Percentiles rank a stretch among this genome's conserved stretches.
These are phyloP conservation scores for Acanthamoeba healyi DNA, from an alignment of 208 protist genomes.

Conservation along the genomic window DNA sequence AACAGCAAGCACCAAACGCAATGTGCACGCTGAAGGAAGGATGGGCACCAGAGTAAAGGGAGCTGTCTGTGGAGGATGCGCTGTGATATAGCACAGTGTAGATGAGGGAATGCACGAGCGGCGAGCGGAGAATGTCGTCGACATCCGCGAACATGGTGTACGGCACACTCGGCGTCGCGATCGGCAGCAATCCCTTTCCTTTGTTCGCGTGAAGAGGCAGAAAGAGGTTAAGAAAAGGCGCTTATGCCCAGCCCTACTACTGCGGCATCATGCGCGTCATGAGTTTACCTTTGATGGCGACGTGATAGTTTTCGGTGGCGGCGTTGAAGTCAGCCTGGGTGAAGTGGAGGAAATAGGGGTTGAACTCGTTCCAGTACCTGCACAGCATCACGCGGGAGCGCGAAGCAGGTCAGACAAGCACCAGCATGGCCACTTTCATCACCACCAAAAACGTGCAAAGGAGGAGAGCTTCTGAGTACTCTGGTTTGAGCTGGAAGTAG, in stretches of 20 bases:
- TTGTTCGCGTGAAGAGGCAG: not conserved
- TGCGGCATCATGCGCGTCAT: not conserved
- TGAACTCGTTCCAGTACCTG: constrained; percentile 67
- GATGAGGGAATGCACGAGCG: constrained; percentile 34
- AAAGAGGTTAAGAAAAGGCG: not conserved
- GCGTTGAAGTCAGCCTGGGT: constrained; percentile 7
- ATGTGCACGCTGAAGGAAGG: not conserved
- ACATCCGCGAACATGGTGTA: not conserved
- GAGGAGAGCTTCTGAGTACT: not conserved
- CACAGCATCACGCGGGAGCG: not conserved
- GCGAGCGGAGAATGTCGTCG: constrained; percentile 38
- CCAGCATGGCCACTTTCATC: not conserved
- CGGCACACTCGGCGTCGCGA: constrained; percentile 17
- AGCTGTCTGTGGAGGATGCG: not conserved
- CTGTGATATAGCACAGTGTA: not conserved
- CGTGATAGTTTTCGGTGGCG: constrained; percentile 57
- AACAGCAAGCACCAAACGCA: not conserved
- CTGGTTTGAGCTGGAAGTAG: constrained; percentile 45
- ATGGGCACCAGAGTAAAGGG: not conserved
- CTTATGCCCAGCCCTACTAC: no score
- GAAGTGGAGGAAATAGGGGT: constrained; percentile 69
- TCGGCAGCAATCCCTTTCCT: constrained; percentile 32
- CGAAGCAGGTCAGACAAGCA: not conserved
- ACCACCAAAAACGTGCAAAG: not conserved
- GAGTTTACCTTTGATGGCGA: not conserved